Conservation (phyloP, 768 basidiomycete genomes). For the Termitomyces sp. region DNA sequence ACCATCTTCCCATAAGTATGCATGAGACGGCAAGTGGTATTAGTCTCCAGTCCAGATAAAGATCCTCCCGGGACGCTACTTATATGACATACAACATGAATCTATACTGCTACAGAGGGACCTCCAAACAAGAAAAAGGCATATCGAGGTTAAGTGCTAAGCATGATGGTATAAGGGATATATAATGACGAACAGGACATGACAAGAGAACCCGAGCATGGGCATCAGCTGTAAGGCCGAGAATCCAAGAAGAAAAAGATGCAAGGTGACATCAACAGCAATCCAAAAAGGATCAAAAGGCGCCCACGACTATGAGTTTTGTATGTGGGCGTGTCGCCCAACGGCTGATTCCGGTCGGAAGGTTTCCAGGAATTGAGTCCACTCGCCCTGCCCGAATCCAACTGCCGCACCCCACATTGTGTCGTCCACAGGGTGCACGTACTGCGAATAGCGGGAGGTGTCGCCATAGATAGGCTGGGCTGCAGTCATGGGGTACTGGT, state of each 20-base stretch:
- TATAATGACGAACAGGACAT: slow-evolving; percentile 10
- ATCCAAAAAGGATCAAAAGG: background rate
- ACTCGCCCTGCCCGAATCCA: slow-evolving; percentile 75
- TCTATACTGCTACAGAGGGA: slow-evolving; percentile 31
- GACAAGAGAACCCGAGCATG: slow-evolving; percentile 1
- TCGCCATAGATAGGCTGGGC: slow-evolving; percentile 35
- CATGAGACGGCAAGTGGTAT: background rate
- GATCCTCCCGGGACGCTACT: slow-evolving; percentile 29
- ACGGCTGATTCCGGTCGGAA: slow-evolving; percentile 43
- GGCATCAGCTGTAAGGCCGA: slow-evolving; percentile 17
- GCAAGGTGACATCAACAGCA: background rate
- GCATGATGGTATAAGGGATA: slow-evolving; percentile 10
- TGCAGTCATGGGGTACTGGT: slow-evolving; percentile 17
- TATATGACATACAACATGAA: slow-evolving; percentile 22
- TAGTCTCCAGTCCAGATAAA: slow-evolving; percentile 1
- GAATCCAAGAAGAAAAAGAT: slow-evolving; percentile 17
- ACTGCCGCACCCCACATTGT: slow-evolving; percentile 74
- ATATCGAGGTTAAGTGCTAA: background rate
- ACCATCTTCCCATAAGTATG: background rate
- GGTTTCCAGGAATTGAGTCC: slow-evolving; percentile 61
- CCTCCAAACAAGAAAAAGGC: slow-evolving; percentile 15
- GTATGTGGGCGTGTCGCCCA: slow-evolving; percentile 28
- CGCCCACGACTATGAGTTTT: slow-evolving; percentile 23
- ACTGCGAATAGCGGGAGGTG: slow-evolving; percentile 35
- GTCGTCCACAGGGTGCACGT: slow-evolving; percentile 56